phyloP scores from a whole-genome alignment of 1,284 basidiomycete species.

The Fomes fomentarius region DNA sequence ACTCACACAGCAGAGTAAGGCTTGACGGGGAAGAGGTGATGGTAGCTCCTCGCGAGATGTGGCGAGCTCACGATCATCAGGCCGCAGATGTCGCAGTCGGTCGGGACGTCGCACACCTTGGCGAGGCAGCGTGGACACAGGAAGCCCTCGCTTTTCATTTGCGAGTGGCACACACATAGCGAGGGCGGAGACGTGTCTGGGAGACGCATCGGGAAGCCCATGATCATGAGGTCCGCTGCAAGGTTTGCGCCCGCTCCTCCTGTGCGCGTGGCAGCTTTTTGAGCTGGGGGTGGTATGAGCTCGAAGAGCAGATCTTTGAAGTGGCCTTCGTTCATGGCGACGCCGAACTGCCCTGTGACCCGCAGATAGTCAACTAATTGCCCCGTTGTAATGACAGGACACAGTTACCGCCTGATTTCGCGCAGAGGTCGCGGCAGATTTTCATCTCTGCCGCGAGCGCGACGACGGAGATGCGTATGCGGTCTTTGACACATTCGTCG shows the following conservation, averaged over 20 bases:
- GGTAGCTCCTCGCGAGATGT: conserved; percentile 94
- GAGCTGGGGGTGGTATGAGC: conserved; percentile 92
- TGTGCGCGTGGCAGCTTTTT: conserved; percentile 62
- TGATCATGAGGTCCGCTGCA: conserved; percentile 93
- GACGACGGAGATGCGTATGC: conserved; percentile 91
- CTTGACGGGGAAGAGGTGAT: conserved; percentile 91
- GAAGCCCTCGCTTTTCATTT: conserved; percentile 89
- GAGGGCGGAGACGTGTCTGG: conserved; percentile 81
- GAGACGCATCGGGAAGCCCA: conserved; percentile 97
- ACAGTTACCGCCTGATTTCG: conserved; percentile 81
- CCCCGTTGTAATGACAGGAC: not conserved
- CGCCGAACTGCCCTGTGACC: conserved; percentile 83
- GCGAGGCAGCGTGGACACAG: conserved; percentile 92
- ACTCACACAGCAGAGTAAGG: conserved; percentile 81
- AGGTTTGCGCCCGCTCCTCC: conserved; percentile 54
- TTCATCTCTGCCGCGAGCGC: conserved; percentile 97
- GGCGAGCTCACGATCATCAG: conserved; percentile 98
- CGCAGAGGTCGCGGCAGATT: conserved; percentile 90
- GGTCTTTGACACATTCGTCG: conserved; percentile 76
- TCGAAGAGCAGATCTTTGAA: conserved; percentile 96
- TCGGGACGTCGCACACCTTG: conserved; percentile 97
- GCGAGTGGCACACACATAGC: conserved; percentile 92
- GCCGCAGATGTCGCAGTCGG: conserved; percentile 96
- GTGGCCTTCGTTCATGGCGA: conserved; percentile 96
- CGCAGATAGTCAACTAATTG: conserved; percentile 15